phyloP scores from a whole-genome alignment of 2,329 filamentous ascomycete species.

The Epichloe glyceriae region DNA sequence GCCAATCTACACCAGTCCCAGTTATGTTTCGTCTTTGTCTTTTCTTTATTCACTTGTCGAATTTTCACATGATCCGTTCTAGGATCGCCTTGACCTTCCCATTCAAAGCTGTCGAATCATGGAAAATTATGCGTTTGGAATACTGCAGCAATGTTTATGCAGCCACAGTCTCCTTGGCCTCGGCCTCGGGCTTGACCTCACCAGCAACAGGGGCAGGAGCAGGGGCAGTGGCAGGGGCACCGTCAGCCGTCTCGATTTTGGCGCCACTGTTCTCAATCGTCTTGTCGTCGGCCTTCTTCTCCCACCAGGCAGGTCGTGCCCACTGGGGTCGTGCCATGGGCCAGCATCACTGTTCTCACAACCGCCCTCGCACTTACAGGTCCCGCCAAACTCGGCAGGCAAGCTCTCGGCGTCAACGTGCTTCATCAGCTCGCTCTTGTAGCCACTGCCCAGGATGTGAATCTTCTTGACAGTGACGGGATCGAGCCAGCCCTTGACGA shows the following conservation, averaged over 20 bases:
- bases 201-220: constrained; percentile 18
- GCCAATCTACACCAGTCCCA: not conserved
- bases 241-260: constrained; percentile 21
- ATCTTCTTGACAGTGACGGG: constrained; percentile 96
- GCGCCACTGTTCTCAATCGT: constrained; percentile 28
- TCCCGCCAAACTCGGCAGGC: constrained; percentile 73
- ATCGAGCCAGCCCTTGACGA: constrained; percentile 90
- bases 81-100: not conserved
- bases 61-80: not conserved
- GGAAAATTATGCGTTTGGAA: not conserved
- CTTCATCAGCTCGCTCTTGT: constrained; percentile 69
- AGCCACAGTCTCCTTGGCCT: constrained; percentile 17
- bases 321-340: constrained; percentile 66
- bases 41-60: not conserved
- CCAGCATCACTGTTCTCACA: constrained; percentile 81
- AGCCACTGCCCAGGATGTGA: constrained; percentile 68
- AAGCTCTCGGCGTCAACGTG: constrained; percentile 88
- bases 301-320: constrained; percentile 52
- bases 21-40: not conserved
- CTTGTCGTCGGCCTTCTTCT: constrained; percentile 29
- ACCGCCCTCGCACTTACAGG: constrained; percentile 68
- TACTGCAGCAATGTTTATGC: constrained; percentile 1
- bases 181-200: constrained; percentile 18
- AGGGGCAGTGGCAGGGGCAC: constrained; percentile 12
- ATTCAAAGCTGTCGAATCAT: not conserved